Conservation (phyloP, 768 basidiomycete genomes). For the Mycena kentingensis region DNA sequence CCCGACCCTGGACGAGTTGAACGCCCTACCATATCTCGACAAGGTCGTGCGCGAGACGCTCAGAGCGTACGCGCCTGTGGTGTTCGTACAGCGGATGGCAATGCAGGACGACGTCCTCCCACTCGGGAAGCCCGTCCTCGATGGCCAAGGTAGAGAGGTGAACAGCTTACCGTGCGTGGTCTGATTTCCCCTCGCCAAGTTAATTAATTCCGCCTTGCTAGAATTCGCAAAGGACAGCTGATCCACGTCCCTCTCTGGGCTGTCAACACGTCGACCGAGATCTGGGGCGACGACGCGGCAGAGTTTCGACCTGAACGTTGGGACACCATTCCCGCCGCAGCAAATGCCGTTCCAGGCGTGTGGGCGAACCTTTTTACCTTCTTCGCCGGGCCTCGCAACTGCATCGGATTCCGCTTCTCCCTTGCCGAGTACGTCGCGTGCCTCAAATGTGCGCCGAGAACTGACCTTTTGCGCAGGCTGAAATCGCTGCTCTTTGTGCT, state of each 20-base stretch:
- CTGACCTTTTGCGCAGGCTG: no score
- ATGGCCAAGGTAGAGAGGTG: constrained; percentile 42
- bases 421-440: not conserved
- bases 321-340: not conserved
- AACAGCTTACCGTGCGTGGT: constrained; percentile 34
- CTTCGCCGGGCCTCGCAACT: not conserved
- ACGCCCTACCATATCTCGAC: constrained; percentile 43
- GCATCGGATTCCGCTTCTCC: not conserved
- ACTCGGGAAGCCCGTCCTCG: constrained; percentile 46
- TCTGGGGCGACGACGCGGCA: constrained; percentile 3
- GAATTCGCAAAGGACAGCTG: constrained; percentile 46
- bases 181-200: not conserved
- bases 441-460: no score
- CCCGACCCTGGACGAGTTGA: constrained; percentile 47
- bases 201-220: constrained; percentile 13
- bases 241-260: not conserved
- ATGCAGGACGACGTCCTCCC: constrained; percentile 58
- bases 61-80: constrained; percentile 56
- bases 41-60: constrained; percentile 59
- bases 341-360: not conserved
- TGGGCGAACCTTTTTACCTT: not conserved
- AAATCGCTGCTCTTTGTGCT: constrained; percentile 28
- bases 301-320: not conserved
- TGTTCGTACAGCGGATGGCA: constrained; percentile 44
- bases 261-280: not conserved